These are phyloP conservation scores for Pythium oligandrum DNA, from an alignment of 352 stramenopile species.

Conservation along the genomic window DNA sequence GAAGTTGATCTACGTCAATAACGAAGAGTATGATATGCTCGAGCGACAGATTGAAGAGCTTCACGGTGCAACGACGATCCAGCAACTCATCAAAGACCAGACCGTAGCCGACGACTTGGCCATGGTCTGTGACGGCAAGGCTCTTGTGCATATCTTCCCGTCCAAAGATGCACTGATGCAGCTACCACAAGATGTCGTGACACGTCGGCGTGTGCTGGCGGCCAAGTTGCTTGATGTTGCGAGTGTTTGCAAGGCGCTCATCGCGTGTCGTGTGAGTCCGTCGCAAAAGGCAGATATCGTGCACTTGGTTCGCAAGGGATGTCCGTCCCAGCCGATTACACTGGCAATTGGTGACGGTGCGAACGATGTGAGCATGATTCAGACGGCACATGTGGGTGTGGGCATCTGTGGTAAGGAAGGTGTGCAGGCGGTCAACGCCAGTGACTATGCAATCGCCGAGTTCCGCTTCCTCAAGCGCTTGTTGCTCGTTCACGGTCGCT, in stretches of 20 bases:
- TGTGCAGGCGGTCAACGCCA: slow-evolving; percentile 95
- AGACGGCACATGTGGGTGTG: slow-evolving; percentile 96
- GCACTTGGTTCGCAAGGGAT: slow-evolving; percentile 47
- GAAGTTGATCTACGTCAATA: slow-evolving; percentile 63
- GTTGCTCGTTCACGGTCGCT: slow-evolving; percentile 95
- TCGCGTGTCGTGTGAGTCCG: slow-evolving; percentile 80
- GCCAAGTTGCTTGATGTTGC: slow-evolving; percentile 48
- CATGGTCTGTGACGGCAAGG: slow-evolving; percentile 64
- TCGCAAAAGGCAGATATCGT: slow-evolving; percentile 83
- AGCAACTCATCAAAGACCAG: slow-evolving; percentile 30
- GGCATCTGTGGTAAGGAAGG: slow-evolving; percentile 98
- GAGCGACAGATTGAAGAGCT: slow-evolving; percentile 46
- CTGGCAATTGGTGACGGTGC: slow-evolving; percentile 97
- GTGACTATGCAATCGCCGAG: slow-evolving; percentile 92
- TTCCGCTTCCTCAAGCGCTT: slow-evolving; percentile 94
- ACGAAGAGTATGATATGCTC: slow-evolving; percentile 33
- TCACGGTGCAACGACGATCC: slow-evolving; percentile 30
- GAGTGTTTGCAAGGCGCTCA: slow-evolving; percentile 63
- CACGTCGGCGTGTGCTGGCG: slow-evolving; percentile 27
- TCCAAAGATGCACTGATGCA: slow-evolving; percentile 40
- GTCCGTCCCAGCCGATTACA: slow-evolving; percentile 66
- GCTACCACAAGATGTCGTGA: slow-evolving; percentile 24
- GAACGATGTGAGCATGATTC: slow-evolving; percentile 99
- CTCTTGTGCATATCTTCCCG: slow-evolving; percentile 61
- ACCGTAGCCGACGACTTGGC: slow-evolving; percentile 42